These are phyloP conservation scores for Pleurotus giganteus DNA, from an alignment of 768 basidiomycete genomes.

Conservation along the genomic window DNA sequence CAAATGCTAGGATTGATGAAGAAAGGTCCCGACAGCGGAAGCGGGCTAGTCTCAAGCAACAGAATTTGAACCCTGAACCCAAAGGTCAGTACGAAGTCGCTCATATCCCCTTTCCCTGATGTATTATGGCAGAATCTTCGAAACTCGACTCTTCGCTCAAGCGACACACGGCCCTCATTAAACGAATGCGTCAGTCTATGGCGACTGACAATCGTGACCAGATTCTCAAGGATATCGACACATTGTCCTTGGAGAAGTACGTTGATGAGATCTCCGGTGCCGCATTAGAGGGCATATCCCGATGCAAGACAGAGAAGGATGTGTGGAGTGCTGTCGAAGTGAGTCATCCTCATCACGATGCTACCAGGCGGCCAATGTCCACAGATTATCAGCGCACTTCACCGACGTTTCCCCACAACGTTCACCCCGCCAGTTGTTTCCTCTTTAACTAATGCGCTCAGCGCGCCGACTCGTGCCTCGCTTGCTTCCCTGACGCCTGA, in stretches of 20 bases:
- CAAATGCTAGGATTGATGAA: slow-evolving; percentile 33
- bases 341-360: slow-evolving; percentile 15
- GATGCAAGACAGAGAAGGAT: slow-evolving; percentile 93
- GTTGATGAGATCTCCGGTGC: slow-evolving; percentile 92
- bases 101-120: not conserved
- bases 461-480: slow-evolving; percentile 55
- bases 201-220: slow-evolving; percentile 80
- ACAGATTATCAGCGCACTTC: slow-evolving; percentile 85
- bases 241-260: slow-evolving; percentile 91
- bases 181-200: slow-evolving; percentile 86
- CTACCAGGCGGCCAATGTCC: slow-evolving; percentile 3
- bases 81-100: slow-evolving; percentile 39
- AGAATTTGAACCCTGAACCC: slow-evolving; percentile 48
- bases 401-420: slow-evolving; percentile 77
- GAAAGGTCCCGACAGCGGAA: slow-evolving; percentile 51
- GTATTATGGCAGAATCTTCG: slow-evolving; percentile 48
- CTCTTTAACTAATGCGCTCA: slow-evolving; percentile 54
- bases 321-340: slow-evolving; percentile 93
- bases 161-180: slow-evolving; percentile 94
- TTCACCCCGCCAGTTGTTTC: slow-evolving; percentile 76
- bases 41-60: slow-evolving; percentile 55
- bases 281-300: slow-evolving; percentile 76
- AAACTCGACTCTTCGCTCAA: slow-evolving; percentile 94
- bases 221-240: slow-evolving; percentile 89
- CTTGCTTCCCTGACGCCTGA: slow-evolving; percentile 62